These are phyloP conservation scores for Plasmodium fragile DNA, from an alignment of 169 alveolate species.

Conservation along the genomic window DNA sequence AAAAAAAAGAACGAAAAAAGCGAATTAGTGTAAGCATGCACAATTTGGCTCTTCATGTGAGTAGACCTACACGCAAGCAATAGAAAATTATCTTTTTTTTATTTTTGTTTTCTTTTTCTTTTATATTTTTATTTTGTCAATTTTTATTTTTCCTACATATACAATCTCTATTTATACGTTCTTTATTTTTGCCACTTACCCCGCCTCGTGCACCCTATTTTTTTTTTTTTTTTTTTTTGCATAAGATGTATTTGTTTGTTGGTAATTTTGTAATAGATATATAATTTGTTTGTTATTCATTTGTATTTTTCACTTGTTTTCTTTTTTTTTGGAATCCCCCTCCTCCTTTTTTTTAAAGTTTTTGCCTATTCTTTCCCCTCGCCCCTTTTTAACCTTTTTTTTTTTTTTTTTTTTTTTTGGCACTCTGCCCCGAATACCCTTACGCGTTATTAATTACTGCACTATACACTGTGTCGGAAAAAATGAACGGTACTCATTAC, in stretches of 20 bases:
- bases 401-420: neutral
- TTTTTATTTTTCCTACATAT: neutral
- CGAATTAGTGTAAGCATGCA: neutral
- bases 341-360: too few species aligned
- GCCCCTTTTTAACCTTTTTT: neutral
- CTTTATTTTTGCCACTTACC: conserved; percentile 1
- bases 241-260: neutral
- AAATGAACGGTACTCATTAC: conserved; percentile 31
- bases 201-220: neutral
- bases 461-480: neutral
- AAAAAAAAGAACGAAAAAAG: neutral
- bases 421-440: neutral
- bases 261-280: neutral
- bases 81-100: neutral
- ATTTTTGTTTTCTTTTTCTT: neutral
- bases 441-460: neutral
- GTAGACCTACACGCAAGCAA: neutral
- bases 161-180: neutral
- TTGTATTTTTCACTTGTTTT: neutral
- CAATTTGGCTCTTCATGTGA: neutral
- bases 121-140: neutral
- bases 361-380: neutral
- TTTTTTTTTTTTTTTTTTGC: neutral
- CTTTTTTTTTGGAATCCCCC: neutral
- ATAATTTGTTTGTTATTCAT: neutral